Base-by-base conservation (phyloP, 805 yeast species). In the Brettanomyces naardenensis region DNA sequence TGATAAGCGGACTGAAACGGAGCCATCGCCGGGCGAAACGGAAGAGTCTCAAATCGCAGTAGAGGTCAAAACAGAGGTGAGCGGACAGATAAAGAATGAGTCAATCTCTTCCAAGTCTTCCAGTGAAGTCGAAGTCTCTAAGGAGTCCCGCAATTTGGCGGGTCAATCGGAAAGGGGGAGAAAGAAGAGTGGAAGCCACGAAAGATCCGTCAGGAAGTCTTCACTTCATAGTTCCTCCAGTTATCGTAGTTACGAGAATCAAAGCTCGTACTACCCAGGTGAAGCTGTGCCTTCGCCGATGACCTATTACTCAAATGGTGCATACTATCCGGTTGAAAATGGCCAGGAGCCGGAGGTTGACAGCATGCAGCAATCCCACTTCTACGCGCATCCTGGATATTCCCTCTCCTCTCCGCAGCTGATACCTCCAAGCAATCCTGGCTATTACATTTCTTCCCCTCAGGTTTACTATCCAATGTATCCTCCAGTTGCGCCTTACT, bases 351-450 rank as follows among this genome's bases (percentile, higher is more conserved):
- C 20, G 20, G 14, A 14, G 7, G 10, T 11, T 7, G 26, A 7
- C 7, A 23, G 7, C 10, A 23, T 11, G 7, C 26, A 23, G 11
- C 10, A 11, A 7, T 11, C 26, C 11, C 10, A 11, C 11, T 23
- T 31, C 13, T 21, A 21, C 21, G 21, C 21, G 25, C 22, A 33
- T 23, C n/a, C n/a, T n/a, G 21, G 36, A 6, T 33, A 33, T 14
- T 33, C 36, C n/a, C 13, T 33, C 3, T 33, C 36, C n/a, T 33
- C 36, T 17, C 36, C 36, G 11, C 36, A 33, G 36, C 36, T 33
- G 19, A 13, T 33, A 14, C 20, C 28, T 11, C 13, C 19, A 9
- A 7, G 20, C 19, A 28, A 25, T 13, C 15, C 29, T 25, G 30
- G 36, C 5, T 33, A 33, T 21, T 33, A 23, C 17, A 18, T 31